Evolutionary conservation across 768 basidiomycete genomes (phyloP).

Genomic region (Suillus spraguei): DNA sequence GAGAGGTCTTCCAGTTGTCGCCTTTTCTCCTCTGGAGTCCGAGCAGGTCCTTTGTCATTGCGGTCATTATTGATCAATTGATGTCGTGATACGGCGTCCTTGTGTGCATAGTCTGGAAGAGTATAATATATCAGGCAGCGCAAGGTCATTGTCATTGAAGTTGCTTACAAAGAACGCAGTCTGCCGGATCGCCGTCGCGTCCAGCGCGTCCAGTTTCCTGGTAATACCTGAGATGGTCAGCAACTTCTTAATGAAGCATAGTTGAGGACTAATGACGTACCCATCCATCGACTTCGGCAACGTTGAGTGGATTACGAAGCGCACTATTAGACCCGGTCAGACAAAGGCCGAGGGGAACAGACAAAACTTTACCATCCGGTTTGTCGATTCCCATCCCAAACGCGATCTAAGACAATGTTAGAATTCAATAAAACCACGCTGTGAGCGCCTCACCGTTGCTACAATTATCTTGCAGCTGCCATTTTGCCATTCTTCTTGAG

Average conservation of each 20-base stretch:
- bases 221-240: constrained; percentile 59
- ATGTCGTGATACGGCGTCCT: constrained; percentile 57
- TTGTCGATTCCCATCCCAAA: constrained; percentile 99
- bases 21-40: constrained; percentile 44
- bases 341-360: neutral
- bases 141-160: neutral
- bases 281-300: constrained; percentile 85
- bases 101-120: constrained; percentile 61
- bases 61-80: constrained; percentile 63
- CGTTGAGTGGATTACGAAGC: constrained; percentile 89
- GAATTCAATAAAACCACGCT: neutral
- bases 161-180: constrained; percentile 83
- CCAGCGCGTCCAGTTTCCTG: constrained; percentile 98
- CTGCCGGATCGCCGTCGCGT: constrained; percentile 81
- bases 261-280: constrained; percentile 40
- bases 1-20: constrained; percentile 66
- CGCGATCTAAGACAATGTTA: constrained; percentile 60
- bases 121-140: neutral
- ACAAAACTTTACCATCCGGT: constrained; percentile 55
- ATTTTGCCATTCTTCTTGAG: constrained; percentile 74
- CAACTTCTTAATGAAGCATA: constrained; percentile 13
- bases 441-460: constrained; percentile 70
- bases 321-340: constrained; percentile 51
- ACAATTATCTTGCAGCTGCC: constrained; percentile 82
- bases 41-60: constrained; percentile 36